phyloP scores from a whole-genome alignment of 208 protist genomes.

The Blastocrithidia nonstop region DNA sequence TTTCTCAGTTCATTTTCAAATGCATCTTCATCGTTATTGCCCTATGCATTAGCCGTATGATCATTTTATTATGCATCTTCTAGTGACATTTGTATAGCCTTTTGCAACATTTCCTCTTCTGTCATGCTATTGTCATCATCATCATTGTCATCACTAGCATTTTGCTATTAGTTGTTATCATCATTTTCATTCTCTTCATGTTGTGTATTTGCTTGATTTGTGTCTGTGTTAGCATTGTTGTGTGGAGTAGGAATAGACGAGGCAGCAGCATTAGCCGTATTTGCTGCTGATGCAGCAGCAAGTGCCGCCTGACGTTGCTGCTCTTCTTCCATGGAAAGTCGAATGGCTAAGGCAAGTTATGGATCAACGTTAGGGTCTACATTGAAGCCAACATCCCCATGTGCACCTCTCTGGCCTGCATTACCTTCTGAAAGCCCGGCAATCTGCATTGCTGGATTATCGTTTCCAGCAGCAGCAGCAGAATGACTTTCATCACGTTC shows the following conservation, averaged over 20 bases:
- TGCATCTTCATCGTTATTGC: slow-evolving; percentile 16
- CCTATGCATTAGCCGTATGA: background rate
- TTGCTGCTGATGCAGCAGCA: slow-evolving; percentile 9
- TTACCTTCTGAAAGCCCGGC: too few relatives aligned
- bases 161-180: background rate
- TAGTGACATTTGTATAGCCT: slow-evolving; percentile 66
- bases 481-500: slow-evolving; percentile 8
- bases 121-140: slow-evolving; percentile 44
- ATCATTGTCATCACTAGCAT: slow-evolving; percentile 4
- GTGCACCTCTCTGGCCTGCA: slow-evolving; percentile 4
- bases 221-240: too few relatives aligned
- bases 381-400: slow-evolving; percentile 38
- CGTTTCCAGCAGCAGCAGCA: background rate
- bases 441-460: too few relatives aligned
- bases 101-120: slow-evolving; percentile 76
- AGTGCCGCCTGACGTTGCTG: slow-evolving; percentile 71
- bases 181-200: background rate
- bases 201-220: too few relatives aligned
- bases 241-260: too few relatives aligned
- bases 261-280: slow-evolving; percentile 4
- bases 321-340: slow-evolving; percentile 90
- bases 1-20: slow-evolving; percentile 13
- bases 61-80: slow-evolving; percentile 23
- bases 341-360: slow-evolving; percentile 91
- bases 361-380: slow-evolving; percentile 87